These are phyloP conservation scores for Annulohypoxylon stygium DNA, from an alignment of 495 filamentous ascomycete species.

Conservation along the genomic window DNA sequence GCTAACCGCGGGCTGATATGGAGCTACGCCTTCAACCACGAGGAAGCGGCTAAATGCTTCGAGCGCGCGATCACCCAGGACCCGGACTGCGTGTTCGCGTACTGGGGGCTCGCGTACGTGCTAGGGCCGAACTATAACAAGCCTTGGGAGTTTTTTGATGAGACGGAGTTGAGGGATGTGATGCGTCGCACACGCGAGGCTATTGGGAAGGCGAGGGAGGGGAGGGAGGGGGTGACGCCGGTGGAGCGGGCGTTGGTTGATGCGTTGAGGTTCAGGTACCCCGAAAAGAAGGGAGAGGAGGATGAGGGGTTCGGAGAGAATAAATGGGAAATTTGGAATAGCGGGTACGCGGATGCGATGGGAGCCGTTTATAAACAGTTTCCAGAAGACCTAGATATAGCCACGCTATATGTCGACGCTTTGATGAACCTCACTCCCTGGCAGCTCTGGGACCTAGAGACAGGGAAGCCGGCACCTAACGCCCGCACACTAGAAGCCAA, in stretches of 20 bases:
- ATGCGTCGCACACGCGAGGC: constrained; percentile 62
- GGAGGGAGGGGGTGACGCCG: constrained; percentile 49
- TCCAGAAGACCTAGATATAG: constrained; percentile 70
- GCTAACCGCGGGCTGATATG: constrained; percentile 73
- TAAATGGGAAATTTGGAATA: constrained; percentile 64
- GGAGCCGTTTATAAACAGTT: constrained; percentile 65
- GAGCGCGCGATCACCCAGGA: constrained; percentile 68
- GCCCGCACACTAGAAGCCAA: constrained; percentile 71
- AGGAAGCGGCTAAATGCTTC: constrained; percentile 71
- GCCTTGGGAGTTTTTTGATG: constrained; percentile 75
- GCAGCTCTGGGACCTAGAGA: constrained; percentile 73
- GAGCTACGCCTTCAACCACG: constrained; percentile 76
- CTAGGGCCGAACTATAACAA: constrained; percentile 82
- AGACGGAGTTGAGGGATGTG: constrained; percentile 63
- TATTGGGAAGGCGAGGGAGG: constrained; percentile 54
- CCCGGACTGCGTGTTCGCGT: constrained; percentile 68
- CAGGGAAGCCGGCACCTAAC: constrained; percentile 65
- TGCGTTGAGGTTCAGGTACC: constrained; percentile 69
- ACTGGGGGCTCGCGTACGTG: constrained; percentile 76
- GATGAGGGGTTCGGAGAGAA: too few relatives aligned
- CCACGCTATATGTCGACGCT: constrained; percentile 72
- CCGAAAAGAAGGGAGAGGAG: constrained; percentile 53
- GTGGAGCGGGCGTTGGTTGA: constrained; percentile 70
- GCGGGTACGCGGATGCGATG: constrained; percentile 73
- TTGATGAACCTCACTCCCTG: constrained; percentile 79